Evolutionary conservation across 164 flowering plant genomes (phyloP), one percentile per base, ranked within the genome.

Genomic region (Chloranthus sessilifolius): DNA sequence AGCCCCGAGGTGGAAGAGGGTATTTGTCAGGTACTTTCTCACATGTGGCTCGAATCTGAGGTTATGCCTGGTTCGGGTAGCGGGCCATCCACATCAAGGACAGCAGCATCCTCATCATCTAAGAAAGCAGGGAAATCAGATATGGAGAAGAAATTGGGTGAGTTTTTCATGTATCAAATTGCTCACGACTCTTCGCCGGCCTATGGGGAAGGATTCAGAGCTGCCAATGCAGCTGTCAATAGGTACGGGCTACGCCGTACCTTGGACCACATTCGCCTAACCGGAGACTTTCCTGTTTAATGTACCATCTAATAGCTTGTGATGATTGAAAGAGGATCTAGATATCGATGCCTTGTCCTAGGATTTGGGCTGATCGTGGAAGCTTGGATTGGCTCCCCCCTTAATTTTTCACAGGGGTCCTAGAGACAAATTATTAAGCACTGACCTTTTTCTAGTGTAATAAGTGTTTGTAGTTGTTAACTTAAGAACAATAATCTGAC

Each of bases 1-100:
- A 69, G 58, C 43, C 89, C 82, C 2, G 91, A 81, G 66, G 85
- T 88, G 48, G 98, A 92, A 68, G 98, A 87, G 75, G 98, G 98
- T 23, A 87, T 87, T 37, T 90, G 98, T 56, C 98, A 87, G 50
- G 77, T 90, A 55, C 81, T 90, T n/a, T 78, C 98, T 21, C 66
- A 76, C 63, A 77, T 86, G 88, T 92, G 96, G 98, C 94, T 88
- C 15, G 98, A 92, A 43, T 73, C 96, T 17, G 96, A 92, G 68
- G 94, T 91, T 24, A 45, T 83, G 63, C 79, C 94, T 5, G 75
- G 69, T 14, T 65, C 58, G 14, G n/a, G n/a, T n/a, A 71, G 54
- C 52, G 60, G 52, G 65, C 73, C 88, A 53, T 84, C 91, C 3
- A 73, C 89, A 34, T 82, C 94, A 8, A 23, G 71, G n/a, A 72